Base-by-base conservation (phyloP, 2,329 filamentous ascomycete species). In the Claviceps lovelessii region DNA sequence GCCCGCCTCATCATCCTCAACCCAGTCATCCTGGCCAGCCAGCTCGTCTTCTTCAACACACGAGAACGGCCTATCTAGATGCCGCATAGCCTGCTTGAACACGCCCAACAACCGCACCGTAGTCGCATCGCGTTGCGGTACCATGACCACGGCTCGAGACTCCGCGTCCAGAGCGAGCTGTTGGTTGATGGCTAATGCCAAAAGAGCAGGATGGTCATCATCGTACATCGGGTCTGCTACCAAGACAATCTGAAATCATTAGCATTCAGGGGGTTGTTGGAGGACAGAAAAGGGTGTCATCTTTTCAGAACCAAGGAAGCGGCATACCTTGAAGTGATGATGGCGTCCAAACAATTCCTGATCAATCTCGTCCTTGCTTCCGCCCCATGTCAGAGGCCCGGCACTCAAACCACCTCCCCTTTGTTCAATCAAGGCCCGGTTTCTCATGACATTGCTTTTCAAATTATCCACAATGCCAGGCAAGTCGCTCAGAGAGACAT, bases 171-270 rank as follows among this genome's bases (percentile, higher is more conserved):
- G 69, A 9, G 76, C 76, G 11, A 96, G 74, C 70, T 90, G 88
- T 44, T 77, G 71, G 10, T 75, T 70, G 48, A 97, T 83, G 15
- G 87, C 84, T 15, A 81, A 74, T 0, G 84, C 82, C 28, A 97
- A 77, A 63, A 93, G 79, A 3, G 68, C 70, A 0, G 91, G 89
- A 64, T 97, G 93, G 4, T 86, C 78, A 51, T 90, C 78, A 49
- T 90, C 89, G 69, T 97, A 97, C 23, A 98, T 73, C 0, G 88
- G 80, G 67, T 98, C 93, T 3, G 91, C 89, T 2, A 83, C 88
- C 3, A 98, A 76, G 47, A 97, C 81, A 54, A 95, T 72, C 74
- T 85, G n/a, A 10, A 28, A 33, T 49, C 1, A 35, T 49, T n/a
- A 54, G 52, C 33, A 48, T 52, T n/a, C 23, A 29, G 29, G 23